Evolutionary conservation across 768 basidiomycete genomes (phyloP), one percentile per base, ranked within the genome.

Genomic region (Phylloporus arenicola): DNA sequence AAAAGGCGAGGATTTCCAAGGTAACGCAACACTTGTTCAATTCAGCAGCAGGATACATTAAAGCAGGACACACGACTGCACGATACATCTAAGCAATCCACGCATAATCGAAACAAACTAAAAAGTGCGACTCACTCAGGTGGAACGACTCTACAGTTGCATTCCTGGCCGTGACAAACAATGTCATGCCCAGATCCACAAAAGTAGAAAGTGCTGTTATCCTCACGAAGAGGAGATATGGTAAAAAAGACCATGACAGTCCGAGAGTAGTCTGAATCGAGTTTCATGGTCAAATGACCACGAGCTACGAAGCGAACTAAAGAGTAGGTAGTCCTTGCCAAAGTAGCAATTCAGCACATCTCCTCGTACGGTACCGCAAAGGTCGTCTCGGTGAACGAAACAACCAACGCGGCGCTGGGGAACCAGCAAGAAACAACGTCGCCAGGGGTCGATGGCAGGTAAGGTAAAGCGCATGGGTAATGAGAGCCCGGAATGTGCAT

Each of bases 241-340:
- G 42, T 48, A 44, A 53, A 54, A 43, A 4, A 45, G 35, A 30
- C 29, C 51, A 56, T 19, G 45, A 64, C 61, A 67, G 57, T 19
- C 52, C 53, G 25, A 65, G 60, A 67, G 52, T 68, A 68, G 68
- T 67, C 67, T 67, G 67, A 70, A 57, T 68, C 63, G 61, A 67
- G 67, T 70, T 63, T 52, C 56, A 40, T 48, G 14, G 39, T 33
- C 43, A 42, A 40, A 47, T 30, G 39, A 50, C 45, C 43, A 20
- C 48, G 67, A 52, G 57, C 64, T 54, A 54, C 62, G 29, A 67
- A 68, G 64, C 53, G 57, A 64, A 68, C 64, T 55, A 29, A 67
- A 63, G 57, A 48, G 48, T 51, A 45, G 39, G 27, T 13, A 17
- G 4, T 19, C 42, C 46, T 22, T 43, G n/a, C 20, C 44, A 42